A percentile compares a stretch with the other conserved stretches of the same genome.
Conservation (phyloP, 169 alveolate species). For the Prorocentrum cordatum region DNA sequence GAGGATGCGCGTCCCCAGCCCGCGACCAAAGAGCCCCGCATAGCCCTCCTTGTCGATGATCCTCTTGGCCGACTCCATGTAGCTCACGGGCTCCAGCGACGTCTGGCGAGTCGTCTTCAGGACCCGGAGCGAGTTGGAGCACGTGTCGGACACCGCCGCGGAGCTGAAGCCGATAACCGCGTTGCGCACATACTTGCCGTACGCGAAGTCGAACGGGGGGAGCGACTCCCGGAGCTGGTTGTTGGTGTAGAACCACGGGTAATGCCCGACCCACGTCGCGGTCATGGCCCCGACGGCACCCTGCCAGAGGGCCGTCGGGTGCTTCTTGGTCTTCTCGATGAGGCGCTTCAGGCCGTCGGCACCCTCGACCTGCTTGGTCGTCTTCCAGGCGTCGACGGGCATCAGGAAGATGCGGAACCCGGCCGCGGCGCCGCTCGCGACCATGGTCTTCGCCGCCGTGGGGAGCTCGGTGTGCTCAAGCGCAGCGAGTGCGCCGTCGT, state of each 20-base stretch:
- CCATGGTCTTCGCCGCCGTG: slow-evolving; percentile 54
- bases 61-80: background rate
- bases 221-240: slow-evolving; percentile 77
- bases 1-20: slow-evolving; percentile 79
- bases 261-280: slow-evolving; percentile 78
- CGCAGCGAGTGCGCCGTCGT: slow-evolving; percentile 75
- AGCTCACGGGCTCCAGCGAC: slow-evolving; percentile 29
- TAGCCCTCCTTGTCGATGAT: slow-evolving; percentile 51
- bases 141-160: slow-evolving; percentile 78
- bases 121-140: slow-evolving; percentile 81
- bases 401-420: slow-evolving; percentile 76
- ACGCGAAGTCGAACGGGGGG: slow-evolving; percentile 74
- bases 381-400: slow-evolving; percentile 81
- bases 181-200: slow-evolving; percentile 40
- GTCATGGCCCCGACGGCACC: slow-evolving; percentile 65
- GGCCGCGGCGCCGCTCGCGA: slow-evolving; percentile 76
- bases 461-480: slow-evolving; percentile 71
- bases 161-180: slow-evolving; percentile 77
- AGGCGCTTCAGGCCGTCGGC: slow-evolving; percentile 74
- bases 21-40: slow-evolving; percentile 74
- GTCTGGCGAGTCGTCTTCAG: slow-evolving; percentile 77
- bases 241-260: slow-evolving; percentile 84
- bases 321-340: slow-evolving; percentile 72
- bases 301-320: slow-evolving; percentile 53
- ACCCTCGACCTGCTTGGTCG: slow-evolving; percentile 81